These are phyloP conservation scores for Tetrahymena borealis DNA, from an alignment of 73 alveolate species.

Conservation along the genomic window DNA sequence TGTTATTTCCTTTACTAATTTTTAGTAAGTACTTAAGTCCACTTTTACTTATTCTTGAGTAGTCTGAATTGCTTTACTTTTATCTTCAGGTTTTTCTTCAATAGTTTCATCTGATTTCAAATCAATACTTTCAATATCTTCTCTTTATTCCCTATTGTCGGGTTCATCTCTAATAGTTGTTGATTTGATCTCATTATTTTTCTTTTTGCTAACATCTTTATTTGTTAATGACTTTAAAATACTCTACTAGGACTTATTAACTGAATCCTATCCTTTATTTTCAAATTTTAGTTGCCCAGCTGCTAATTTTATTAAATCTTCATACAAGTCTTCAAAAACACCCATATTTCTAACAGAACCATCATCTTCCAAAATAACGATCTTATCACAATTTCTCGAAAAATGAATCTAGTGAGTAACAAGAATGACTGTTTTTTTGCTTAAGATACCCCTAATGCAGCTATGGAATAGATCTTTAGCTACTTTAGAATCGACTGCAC, in stretches of 20 bases:
- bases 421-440: slow-evolving; percentile 1
- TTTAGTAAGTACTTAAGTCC: no score
- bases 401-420: slow-evolving; percentile 12
- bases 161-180: no score
- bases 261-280: background rate
- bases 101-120: no score
- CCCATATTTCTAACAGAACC: background rate
- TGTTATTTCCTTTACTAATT: no score
- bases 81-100: no score
- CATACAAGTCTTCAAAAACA: background rate
- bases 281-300: background rate
- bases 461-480: slow-evolving; percentile 19
- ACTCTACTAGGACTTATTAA: background rate
- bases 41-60: no score
- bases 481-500: slow-evolving; percentile 70
- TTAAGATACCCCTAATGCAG: background rate
- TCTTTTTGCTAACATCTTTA: background rate
- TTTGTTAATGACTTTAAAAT: no score
- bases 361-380: slow-evolving; percentile 44
- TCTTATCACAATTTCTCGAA: slow-evolving; percentile 6
- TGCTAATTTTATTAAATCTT: background rate
- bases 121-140: no score
- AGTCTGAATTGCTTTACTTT: no score
- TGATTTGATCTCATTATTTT: no score
- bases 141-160: no score